Base-by-base conservation (phyloP, 257 asterid species). In the Jacaranda mimosifolia region DNA sequence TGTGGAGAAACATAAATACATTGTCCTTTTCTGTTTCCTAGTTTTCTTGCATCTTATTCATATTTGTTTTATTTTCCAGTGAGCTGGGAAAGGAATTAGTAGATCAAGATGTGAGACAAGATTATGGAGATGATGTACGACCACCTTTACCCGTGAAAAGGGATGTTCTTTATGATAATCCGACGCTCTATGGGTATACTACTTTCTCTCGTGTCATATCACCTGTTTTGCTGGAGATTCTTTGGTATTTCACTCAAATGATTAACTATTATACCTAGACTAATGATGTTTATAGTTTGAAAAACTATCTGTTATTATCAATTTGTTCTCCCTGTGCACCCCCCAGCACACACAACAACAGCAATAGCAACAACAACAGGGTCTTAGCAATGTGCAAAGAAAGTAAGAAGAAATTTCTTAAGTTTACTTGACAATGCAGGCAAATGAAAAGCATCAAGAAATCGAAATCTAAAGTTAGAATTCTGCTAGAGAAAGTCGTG, bases 81-180 rank as follows among this genome's bases (percentile, higher is more conserved):
- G 92, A 82, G 64, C 62, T 73, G 72, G 83, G 39, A 45, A 84
- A 84, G 58, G 97, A 86, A 32, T 60, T 73, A 66, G 91, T 68
- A 42, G 88, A 72, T 74, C 81, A 67, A 82, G 84, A 75, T 78
- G 78, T 49, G 39, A 76, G 84, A 74, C 89, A 80, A 71, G 89
- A 67, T 68, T 91, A 74, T 64, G 94, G 82, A 70, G 89, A 85
- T 79, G 94, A 85, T 70, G 86, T 96, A 42, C 95, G 99, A 0
- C 83, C 99, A 68, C 99, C 99, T 78, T 89, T 96, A 74, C 99
- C 99, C 66, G 99, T 93, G 79, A 91, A 76, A 85, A 84, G 98
- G 80, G 99, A 96, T 12, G 95, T 89, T 82, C 98, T 96, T 53
- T 96, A 96, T 81, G 98, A 93, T 74, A 79, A 67, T 79, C 84